Evolutionary conservation across 139 green algal genomes (phyloP).

Genomic region (Chlamydomonas eustigma): DNA sequence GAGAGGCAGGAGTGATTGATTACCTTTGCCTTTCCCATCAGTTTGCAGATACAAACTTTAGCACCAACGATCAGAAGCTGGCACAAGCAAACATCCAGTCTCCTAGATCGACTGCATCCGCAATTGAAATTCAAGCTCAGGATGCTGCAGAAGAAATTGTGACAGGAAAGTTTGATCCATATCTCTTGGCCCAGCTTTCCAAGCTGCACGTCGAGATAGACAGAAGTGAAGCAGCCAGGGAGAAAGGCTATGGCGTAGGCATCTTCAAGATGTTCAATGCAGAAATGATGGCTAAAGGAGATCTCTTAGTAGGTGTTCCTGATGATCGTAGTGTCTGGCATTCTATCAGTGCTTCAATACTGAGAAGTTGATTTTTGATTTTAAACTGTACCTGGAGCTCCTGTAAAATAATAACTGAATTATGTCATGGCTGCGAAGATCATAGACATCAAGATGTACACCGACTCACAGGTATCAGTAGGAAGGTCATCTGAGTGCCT

Average conservation of each 20-base stretch:
- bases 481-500: too few species aligned
- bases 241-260: constrained; percentile 31
- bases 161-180: too few species aligned
- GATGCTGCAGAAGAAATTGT: background rate
- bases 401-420: too few species aligned
- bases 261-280: constrained; percentile 38
- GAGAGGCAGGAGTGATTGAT: background rate
- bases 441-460: too few species aligned
- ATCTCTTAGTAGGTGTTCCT: constrained; percentile 53
- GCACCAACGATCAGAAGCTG: background rate
- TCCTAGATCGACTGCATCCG: too few species aligned
- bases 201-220: constrained; percentile 58
- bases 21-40: background rate
- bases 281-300: constrained; percentile 47
- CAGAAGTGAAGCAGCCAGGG: constrained; percentile 32
- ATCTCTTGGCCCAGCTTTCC: too few species aligned
- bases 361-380: too few species aligned
- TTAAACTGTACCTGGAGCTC: too few species aligned
- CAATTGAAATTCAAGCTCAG: background rate
- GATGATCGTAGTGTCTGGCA: background rate
- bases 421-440: too few species aligned
- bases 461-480: too few species aligned
- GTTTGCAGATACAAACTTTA: constrained; percentile 8
- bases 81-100: background rate
- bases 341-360: too few species aligned